Evolutionary conservation across 805 yeast species (phyloP).

Genomic region (Wickerhamomyces kurtzmanii): DNA sequence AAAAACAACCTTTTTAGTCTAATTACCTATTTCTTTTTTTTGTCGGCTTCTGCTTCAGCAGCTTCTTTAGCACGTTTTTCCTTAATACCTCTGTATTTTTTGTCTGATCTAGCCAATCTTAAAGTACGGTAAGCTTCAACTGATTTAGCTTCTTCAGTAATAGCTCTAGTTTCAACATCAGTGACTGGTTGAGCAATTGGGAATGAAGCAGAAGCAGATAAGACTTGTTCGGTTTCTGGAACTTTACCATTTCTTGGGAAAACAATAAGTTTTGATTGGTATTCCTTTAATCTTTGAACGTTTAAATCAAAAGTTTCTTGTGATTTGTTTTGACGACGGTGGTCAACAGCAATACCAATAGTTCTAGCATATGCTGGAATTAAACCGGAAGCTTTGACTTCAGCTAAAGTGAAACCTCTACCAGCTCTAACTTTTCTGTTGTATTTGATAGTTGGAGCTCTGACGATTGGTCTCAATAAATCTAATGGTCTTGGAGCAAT

Average conservation of each 20-base stretch:
- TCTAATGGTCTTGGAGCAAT: slow-evolving; percentile 98
- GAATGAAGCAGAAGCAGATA: slow-evolving; percentile 71
- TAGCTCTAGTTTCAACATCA: slow-evolving; percentile 83
- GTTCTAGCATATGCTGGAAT: slow-evolving; percentile 95
- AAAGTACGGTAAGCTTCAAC: slow-evolving; percentile 90
- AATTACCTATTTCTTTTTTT: slow-evolving; percentile 98
- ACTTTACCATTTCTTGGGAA: slow-evolving; percentile 89
- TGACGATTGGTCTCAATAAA: slow-evolving; percentile 91
- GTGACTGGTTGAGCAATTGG: slow-evolving; percentile 77
- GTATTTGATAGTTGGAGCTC: slow-evolving; percentile 98
- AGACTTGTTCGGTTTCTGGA: slow-evolving; percentile 71
- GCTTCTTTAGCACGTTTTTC: slow-evolving; percentile 95
- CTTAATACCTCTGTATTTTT: slow-evolving; percentile 91
- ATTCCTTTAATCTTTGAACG: slow-evolving; percentile 94
- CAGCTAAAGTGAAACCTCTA: slow-evolving; percentile 97
- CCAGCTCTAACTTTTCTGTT: slow-evolving; percentile 99
- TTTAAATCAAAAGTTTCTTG: slow-evolving; percentile 90
- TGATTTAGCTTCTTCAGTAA: slow-evolving; percentile 50
- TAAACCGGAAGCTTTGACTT: slow-evolving; percentile 95
- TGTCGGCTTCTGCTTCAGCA: slow-evolving; percentile 99
- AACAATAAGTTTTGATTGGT: slow-evolving; percentile 90
- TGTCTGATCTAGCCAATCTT: slow-evolving; percentile 90
- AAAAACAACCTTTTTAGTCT: too few species aligned
- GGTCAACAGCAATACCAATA: slow-evolving; percentile 97
- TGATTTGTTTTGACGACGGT: slow-evolving; percentile 98